A percentile compares a stretch with the other conserved stretches of the same genome.
phyloP scores from a whole-genome alignment of 169 alveolate genomes.

The Eimeria brunetti region DNA sequence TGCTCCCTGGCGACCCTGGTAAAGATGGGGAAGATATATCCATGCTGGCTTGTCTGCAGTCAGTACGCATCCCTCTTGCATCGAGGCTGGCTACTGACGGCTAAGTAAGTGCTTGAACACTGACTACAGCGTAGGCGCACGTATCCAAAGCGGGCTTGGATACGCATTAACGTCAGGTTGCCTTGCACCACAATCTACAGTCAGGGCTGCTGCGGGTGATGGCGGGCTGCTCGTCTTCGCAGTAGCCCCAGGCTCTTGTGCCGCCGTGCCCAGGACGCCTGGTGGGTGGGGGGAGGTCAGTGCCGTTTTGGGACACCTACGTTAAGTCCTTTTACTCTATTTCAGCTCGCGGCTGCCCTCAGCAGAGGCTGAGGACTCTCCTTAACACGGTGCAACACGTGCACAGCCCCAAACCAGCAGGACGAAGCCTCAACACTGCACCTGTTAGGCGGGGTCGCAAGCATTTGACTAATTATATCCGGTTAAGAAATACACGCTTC shows the following conservation, averaged over 20 bases:
- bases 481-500: not conserved
- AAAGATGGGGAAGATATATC: too few species aligned
- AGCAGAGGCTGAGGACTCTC: not conserved
- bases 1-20: too few species aligned
- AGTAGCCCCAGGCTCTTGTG: not conserved
- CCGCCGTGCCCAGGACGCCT: not conserved
- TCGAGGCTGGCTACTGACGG: not conserved
- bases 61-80: not conserved
- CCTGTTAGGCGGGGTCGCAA: not conserved
- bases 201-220: not conserved
- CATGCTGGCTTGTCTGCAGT: not conserved
- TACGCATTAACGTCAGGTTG: not conserved
- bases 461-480: not conserved
- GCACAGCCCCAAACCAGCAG: conserved; percentile 9
- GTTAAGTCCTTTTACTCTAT: not conserved
- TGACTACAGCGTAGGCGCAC: not conserved
- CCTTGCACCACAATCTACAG: not conserved
- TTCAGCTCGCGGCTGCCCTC: not conserved
- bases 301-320: not conserved
- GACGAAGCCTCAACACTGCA: not conserved
- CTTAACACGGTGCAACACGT: not conserved
- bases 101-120: not conserved
- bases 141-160: not conserved
- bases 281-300: not conserved
- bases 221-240: not conserved